Evolutionary conservation across 2,329 filamentous ascomycete species (phyloP).

Genomic region (Thielaviopsis ethacetica): DNA sequence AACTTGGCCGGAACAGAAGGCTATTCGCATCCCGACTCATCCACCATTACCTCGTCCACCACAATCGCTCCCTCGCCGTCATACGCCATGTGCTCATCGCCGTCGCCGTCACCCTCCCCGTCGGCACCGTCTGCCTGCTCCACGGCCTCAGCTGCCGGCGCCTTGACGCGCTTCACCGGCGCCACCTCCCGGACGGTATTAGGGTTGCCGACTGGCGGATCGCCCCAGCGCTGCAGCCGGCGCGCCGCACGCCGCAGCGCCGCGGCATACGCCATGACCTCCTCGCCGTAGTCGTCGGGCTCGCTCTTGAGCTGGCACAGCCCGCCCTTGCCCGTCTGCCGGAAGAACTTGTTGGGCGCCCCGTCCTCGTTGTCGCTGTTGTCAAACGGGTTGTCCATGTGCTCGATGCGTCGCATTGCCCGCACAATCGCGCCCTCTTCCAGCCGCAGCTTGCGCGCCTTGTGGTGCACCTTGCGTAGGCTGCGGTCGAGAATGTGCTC

Average conservation of each 20-base stretch:
- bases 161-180: slow-evolving; percentile 26
- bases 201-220: slow-evolving; percentile 23
- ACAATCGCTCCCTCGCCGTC: slow-evolving; percentile 25
- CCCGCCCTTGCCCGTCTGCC: slow-evolving; percentile 44
- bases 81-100: slow-evolving; percentile 18
- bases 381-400: slow-evolving; percentile 37
- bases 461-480: slow-evolving; percentile 48
- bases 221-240: slow-evolving; percentile 54
- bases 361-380: slow-evolving; percentile 44
- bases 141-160: slow-evolving; percentile 9
- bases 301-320: slow-evolving; percentile 46
- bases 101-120: slow-evolving; percentile 17
- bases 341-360: slow-evolving; percentile 23
- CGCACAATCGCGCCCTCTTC: slow-evolving; percentile 51
- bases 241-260: slow-evolving; percentile 47
- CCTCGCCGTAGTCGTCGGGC: slow-evolving; percentile 61
- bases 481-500: slow-evolving; percentile 67
- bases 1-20: not conserved
- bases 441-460: slow-evolving; percentile 42
- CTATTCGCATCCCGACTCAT: slow-evolving; percentile 18
- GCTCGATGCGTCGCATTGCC: slow-evolving; percentile 46
- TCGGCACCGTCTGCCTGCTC: slow-evolving; percentile 14
- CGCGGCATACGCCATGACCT: slow-evolving; percentile 48
- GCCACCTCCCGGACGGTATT: slow-evolving; percentile 27
- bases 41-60: slow-evolving; percentile 32